Evolutionary conservation across 106 monocot genomes (phyloP).

Genomic region (Allium fistulosum): DNA sequence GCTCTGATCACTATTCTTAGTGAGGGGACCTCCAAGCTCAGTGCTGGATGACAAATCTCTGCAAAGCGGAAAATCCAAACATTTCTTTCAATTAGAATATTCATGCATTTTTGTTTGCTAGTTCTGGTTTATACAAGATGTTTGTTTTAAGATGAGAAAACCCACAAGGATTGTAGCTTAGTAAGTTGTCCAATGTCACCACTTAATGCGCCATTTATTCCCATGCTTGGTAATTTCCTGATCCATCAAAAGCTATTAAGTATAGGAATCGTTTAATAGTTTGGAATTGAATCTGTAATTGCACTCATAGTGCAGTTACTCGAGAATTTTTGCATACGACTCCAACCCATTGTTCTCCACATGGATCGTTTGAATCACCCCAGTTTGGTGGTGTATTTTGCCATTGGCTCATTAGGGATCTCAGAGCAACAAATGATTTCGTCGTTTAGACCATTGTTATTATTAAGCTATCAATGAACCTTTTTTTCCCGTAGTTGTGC

Average conservation of each 20-base stretch:
- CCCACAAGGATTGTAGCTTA: conserved; percentile 48
- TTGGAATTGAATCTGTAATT: too few species aligned
- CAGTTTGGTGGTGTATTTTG: conserved; percentile 48
- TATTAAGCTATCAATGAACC: not conserved
- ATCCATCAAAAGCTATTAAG: conserved; percentile 3
- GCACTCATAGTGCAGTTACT: conserved; percentile 37
- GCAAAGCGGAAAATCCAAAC: conserved; percentile 2
- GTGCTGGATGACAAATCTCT: conserved; percentile 51
- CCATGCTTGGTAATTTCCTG: conserved; percentile 38
- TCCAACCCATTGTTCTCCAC: conserved; percentile 53
- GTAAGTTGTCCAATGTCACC: conserved; percentile 37
- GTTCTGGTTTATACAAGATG: too few species aligned
- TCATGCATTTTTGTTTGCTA: not conserved
- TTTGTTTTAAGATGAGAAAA: not conserved
- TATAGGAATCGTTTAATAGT: not conserved
- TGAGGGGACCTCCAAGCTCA: conserved; percentile 25
- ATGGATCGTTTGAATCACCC: conserved; percentile 44
- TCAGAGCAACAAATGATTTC: conserved; percentile 34
- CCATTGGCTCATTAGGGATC: conserved; percentile 40
- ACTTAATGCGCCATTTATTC: conserved; percentile 40
- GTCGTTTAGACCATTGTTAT: not conserved
- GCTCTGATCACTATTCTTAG: too few species aligned
- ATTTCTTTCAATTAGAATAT: not conserved
- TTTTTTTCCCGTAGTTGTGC: not conserved
- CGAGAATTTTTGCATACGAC: conserved; percentile 36